phyloP scores from a whole-genome alignment of 139 green algal genomes.

The Coccomyxa sp. region DNA sequence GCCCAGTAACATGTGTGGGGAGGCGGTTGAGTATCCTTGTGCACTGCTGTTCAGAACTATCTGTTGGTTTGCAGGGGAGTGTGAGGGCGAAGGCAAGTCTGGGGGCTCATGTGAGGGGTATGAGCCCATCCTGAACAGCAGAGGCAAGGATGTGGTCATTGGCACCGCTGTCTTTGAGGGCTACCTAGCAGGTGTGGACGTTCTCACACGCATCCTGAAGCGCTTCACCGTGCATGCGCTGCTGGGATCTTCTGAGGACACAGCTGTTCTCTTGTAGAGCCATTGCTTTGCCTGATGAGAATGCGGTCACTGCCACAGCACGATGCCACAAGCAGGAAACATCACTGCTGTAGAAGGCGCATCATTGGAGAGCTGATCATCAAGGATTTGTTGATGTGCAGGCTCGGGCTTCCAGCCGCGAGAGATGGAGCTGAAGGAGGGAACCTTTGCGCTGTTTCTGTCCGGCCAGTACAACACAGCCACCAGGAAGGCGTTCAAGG shows the following conservation, averaged over 20 bases:
- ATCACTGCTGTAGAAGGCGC: too few species aligned
- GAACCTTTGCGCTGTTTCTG: neutral
- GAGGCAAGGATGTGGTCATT: neutral
- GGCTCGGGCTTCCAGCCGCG: neutral
- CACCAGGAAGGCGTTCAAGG: neutral
- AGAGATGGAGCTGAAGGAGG: neutral
- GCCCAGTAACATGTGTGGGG: neutral
- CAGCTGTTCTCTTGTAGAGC: too few species aligned
- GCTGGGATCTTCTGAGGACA: neutral
- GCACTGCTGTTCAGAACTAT: neutral
- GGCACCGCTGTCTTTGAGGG: neutral
- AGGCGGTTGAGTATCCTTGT: neutral
- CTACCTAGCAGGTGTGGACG: neutral
- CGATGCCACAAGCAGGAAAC: too few species aligned
- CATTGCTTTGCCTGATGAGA: too few species aligned
- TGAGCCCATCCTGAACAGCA: neutral
- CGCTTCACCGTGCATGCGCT: neutral
- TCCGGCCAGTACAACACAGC: neutral
- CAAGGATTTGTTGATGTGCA: neutral
- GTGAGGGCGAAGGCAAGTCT: neutral
- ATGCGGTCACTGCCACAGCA: too few species aligned
- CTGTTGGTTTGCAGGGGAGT: neutral
- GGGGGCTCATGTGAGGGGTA: neutral
- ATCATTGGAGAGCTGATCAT: too few species aligned
- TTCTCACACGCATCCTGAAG: neutral